A percentile compares a stretch with the other conserved stretches of the same genome.
phyloP scores from a whole-genome alignment of 495 filamentous ascomycete genomes.

The Podospora conica region DNA sequence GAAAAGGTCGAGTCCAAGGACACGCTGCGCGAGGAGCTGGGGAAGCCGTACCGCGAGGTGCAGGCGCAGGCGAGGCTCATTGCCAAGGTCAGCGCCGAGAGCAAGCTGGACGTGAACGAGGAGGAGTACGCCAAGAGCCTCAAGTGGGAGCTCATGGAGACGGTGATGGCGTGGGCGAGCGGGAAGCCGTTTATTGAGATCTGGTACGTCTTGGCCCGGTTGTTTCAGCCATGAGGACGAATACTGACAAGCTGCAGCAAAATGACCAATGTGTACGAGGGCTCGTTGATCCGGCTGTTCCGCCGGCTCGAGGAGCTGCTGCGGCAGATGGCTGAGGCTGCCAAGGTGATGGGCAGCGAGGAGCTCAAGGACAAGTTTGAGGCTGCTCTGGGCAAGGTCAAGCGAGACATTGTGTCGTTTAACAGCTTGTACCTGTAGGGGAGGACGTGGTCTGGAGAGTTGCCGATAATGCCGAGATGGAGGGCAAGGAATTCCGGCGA shows the following conservation, averaged over 20 bases:
- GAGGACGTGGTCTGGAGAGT: background rate
- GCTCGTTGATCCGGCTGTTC: slow-evolving; percentile 91
- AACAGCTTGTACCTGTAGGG: slow-evolving; percentile 81
- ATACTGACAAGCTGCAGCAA: slow-evolving; percentile 50
- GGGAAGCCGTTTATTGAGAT: slow-evolving; percentile 91
- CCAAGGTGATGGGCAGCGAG: slow-evolving; percentile 95
- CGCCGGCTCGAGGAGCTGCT: slow-evolving; percentile 89
- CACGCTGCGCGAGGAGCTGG: slow-evolving; percentile 67
- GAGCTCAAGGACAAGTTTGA: slow-evolving; percentile 90
- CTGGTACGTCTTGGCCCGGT: slow-evolving; percentile 56
- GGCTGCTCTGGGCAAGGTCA: slow-evolving; percentile 70
- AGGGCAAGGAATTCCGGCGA: background rate
- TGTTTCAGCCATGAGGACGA: background rate
- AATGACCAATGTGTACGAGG: slow-evolving; percentile 98
- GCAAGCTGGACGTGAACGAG: slow-evolving; percentile 83
- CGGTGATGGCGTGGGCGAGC: slow-evolving; percentile 89
- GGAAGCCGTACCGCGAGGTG: slow-evolving; percentile 78
- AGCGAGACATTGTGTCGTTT: slow-evolving; percentile 87
- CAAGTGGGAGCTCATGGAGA: slow-evolving; percentile 93
- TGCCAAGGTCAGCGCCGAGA: slow-evolving; percentile 88
- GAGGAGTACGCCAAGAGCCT: slow-evolving; percentile 84
- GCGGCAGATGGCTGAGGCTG: slow-evolving; percentile 94
- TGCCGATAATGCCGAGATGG: background rate
- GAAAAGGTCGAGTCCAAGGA: slow-evolving; percentile 76
- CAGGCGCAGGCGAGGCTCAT: slow-evolving; percentile 77